Evolutionary conservation across 2,329 filamentous ascomycete species (phyloP), one percentile per base, ranked within the genome.

Genomic region (Aspergillus pseudoviridinutans): DNA sequence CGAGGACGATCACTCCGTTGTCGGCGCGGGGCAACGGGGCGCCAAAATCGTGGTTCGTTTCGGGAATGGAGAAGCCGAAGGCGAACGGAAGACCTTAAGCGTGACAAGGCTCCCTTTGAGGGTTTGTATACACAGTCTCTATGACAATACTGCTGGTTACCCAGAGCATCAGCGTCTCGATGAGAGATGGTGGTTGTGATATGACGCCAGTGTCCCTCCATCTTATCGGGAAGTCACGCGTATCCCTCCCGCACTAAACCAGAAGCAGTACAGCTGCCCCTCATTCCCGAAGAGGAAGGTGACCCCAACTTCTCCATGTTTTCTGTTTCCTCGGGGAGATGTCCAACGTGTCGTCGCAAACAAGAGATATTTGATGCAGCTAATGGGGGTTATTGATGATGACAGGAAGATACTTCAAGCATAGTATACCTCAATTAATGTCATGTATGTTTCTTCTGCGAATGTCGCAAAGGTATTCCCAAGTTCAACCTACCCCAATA

Each of bases 81-180:
- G 51, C 35, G 89, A 62, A 83, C 88, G 51, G 88, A 97, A 74
- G 97, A 97, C 80, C 92, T 90, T 82, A 91, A 90, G 73, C 90
- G 94, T 62, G 92, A 89, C 50, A 99, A 97, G 10, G n/a, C 4
- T 20, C n/a, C 8, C 4, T 20, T 12, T 24, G 10, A 44, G 22
- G 8, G 3, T 24, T 17, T 38, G 14, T 38, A 38, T 17, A 38
- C 32, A 38, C 32, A 24, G n/a, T 46, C 20, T 46, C 8, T 46
- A 10, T 46, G 42, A 20, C 42, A 20, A 46, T 46, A 9, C 8
- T 12, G 8, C n/a, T 22, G 20, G 32, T 38, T 38, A 38, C 6
- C 32, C 32, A 7, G 14, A 17, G 32, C 32, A 38, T 38, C 32
- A 38, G 14, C 32, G 14, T 17, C 14, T 24, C 10, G 12, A 17